phyloP scores from a whole-genome alignment of 2,329 filamentous ascomycete species.

The Pseudogymnoascus verrucosus region DNA sequence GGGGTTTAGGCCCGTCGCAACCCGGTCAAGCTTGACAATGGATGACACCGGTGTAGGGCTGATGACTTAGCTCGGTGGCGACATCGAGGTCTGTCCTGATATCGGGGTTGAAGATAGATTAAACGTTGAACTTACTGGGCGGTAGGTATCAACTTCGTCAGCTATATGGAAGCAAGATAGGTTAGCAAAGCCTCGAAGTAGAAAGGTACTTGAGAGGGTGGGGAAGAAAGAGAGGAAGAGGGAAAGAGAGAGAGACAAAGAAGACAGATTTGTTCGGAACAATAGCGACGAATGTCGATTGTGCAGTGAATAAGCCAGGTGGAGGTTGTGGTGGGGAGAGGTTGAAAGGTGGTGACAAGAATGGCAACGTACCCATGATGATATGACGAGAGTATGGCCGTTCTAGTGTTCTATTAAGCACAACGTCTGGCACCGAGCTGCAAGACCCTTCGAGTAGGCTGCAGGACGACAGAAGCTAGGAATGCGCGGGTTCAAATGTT shows the following conservation, averaged over 20 bases:
- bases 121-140: slow-evolving; percentile 37
- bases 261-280: background rate
- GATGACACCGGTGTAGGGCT: slow-evolving; percentile 11
- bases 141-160: slow-evolving; percentile 53
- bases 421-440: slow-evolving; percentile 6
- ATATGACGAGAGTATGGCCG: background rate
- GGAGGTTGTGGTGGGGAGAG: background rate
- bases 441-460: slow-evolving; percentile 9
- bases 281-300: slow-evolving; percentile 10
- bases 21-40: background rate
- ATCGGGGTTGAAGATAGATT: slow-evolving; percentile 14
- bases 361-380: slow-evolving; percentile 11
- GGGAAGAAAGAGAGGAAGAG: background rate
- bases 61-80: background rate
- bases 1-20: background rate
- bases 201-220: background rate
- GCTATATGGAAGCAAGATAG: slow-evolving; percentile 32
- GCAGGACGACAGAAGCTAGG: slow-evolving; percentile 6
- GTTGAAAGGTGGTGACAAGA: slow-evolving; percentile 2
- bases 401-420: slow-evolving; percentile 3
- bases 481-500: slow-evolving; percentile 6
- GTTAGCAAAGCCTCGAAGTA: background rate
- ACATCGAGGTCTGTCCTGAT: background rate
- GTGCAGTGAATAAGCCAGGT: background rate
- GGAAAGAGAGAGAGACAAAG: slow-evolving; percentile 2